phyloP scores from a whole-genome alignment of 495 filamentous ascomycete genomes.

The Pyronema domesticum region DNA sequence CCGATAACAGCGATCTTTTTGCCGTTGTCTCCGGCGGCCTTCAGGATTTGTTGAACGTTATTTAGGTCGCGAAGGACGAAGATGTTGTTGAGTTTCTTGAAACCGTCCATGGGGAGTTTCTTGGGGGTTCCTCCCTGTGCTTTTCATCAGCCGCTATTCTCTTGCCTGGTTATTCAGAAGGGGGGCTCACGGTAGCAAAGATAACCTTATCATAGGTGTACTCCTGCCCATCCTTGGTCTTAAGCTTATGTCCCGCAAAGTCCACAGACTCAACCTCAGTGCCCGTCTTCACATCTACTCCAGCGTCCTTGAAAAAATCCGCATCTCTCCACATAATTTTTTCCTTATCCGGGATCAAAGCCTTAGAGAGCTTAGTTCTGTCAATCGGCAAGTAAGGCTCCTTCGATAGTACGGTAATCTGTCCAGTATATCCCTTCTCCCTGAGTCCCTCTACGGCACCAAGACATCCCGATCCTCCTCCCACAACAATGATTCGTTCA shows the following conservation, averaged over 20 bases:
- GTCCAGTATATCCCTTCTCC: conserved; percentile 59
- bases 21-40: conserved; percentile 53
- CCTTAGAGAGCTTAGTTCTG: conserved; percentile 89
- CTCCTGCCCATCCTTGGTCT: conserved; percentile 51
- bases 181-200: conserved; percentile 40
- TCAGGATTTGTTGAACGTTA: conserved; percentile 57
- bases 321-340: conserved; percentile 58
- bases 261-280: conserved; percentile 65
- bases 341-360: conserved; percentile 60
- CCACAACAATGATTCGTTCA: conserved; percentile 60
- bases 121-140: conserved; percentile 50
- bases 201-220: conserved; percentile 73
- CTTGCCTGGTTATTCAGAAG: not conserved
- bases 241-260: conserved; percentile 51
- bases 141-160: no score
- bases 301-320: conserved; percentile 60
- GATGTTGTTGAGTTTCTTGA: conserved; percentile 72
- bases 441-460: conserved; percentile 67
- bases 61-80: conserved; percentile 61
- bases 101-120: conserved; percentile 61
- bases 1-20: conserved; percentile 90
- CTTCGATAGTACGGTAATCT: conserved; percentile 65
- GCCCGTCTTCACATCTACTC: conserved; percentile 46
- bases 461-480: conserved; percentile 70
- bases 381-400: conserved; percentile 79